These are phyloP conservation scores for Kurtzmaniella cleridarum DNA, from an alignment of 805 yeast genomes.

Conservation along the genomic window DNA sequence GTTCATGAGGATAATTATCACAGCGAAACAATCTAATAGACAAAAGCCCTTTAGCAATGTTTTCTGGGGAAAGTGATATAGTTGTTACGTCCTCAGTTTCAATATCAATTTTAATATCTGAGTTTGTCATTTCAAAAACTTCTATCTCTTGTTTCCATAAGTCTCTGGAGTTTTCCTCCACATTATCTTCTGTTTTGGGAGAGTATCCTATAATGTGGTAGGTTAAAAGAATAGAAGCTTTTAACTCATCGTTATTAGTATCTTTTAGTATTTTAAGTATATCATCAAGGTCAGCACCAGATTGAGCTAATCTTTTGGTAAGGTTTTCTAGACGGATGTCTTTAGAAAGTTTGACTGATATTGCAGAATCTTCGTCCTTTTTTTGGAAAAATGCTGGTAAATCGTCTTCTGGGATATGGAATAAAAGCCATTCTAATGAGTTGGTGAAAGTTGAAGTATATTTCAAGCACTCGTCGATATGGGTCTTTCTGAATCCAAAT, in stretches of 20 bases:
- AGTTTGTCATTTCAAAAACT: conserved; percentile 57
- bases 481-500: conserved; percentile 67
- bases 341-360: conserved; percentile 51
- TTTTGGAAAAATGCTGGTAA: conserved; percentile 64
- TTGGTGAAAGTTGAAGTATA: conserved; percentile 49
- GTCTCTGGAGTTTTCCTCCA: conserved; percentile 27
- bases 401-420: conserved; percentile 93
- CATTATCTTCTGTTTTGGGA: conserved; percentile 6
- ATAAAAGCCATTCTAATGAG: conserved; percentile 69
- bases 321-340: conserved; percentile 53
- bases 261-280: conserved; percentile 44
- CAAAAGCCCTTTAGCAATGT: conserved; percentile 13
- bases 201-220: conserved; percentile 23
- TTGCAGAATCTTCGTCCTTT: conserved; percentile 50
- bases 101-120: conserved; percentile 12
- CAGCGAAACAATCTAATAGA: conserved; percentile 22
- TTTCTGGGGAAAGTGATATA: conserved; percentile 14
- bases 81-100: conserved; percentile 28
- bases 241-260: conserved; percentile 39
- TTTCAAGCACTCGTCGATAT: conserved; percentile 64
- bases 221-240: conserved; percentile 48
- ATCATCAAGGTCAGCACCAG: conserved; percentile 69
- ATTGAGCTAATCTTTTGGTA: conserved; percentile 51
- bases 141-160: conserved; percentile 76
- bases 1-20: conserved; percentile 51